Evolutionary conservation across 164 flowering plant species (phyloP).

Genomic region (Cinnamomum micranthum): DNA sequence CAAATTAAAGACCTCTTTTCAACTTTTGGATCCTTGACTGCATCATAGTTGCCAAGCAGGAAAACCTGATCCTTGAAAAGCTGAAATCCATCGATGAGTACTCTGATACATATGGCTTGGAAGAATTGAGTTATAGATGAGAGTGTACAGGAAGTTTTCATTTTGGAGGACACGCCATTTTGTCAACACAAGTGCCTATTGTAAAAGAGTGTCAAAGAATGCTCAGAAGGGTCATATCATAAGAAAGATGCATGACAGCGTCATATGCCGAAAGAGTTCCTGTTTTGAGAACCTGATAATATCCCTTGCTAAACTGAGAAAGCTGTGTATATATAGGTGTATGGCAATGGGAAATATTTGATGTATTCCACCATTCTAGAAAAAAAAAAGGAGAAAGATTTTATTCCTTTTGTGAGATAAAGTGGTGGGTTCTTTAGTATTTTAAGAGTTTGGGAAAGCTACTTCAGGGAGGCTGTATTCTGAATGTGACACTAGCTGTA

Average conservation of each 20-base stretch:
- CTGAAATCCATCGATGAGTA: constrained; percentile 45
- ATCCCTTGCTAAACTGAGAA: not conserved
- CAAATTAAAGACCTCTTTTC: not conserved
- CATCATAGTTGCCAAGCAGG: constrained; percentile 68
- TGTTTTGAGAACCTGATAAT: not conserved
- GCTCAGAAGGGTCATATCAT: not conserved
- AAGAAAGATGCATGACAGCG: not conserved
- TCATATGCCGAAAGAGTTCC: not conserved
- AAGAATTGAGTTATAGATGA: constrained; percentile 14
- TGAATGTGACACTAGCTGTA: not conserved
- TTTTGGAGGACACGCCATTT: not conserved
- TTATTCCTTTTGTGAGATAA: not conserved
- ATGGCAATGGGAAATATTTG: not conserved
- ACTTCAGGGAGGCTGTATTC: not conserved
- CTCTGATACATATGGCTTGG: constrained; percentile 23
- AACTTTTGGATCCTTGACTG: constrained; percentile 34
- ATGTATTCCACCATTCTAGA: not conserved
- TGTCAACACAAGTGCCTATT: not conserved
- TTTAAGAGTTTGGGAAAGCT: not conserved
- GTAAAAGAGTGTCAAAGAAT: not conserved
- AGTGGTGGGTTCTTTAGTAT: not conserved
- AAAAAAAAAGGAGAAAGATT: not conserved
- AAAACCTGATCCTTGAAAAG: constrained; percentile 66
- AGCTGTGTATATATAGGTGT: not conserved
- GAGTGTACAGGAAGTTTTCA: not conserved